These are phyloP conservation scores for Hylodesmum podocarpum DNA, from an alignment of 306 rosid genomes.

Conservation along the genomic window DNA sequence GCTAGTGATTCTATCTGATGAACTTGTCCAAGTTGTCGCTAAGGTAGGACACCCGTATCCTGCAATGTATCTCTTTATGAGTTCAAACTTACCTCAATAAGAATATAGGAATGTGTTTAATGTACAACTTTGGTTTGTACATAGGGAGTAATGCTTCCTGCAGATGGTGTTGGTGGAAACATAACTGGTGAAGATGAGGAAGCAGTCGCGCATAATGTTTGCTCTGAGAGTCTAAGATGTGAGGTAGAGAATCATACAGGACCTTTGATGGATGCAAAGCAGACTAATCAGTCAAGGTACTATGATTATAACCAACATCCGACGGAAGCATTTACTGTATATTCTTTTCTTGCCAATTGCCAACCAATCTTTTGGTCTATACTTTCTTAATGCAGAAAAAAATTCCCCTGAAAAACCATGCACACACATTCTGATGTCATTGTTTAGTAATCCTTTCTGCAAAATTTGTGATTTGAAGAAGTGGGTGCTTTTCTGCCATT, in stretches of 20 bases:
- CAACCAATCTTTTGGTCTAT: constrained; percentile 2
- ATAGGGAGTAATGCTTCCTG: constrained; percentile 67
- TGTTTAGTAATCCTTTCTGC: not conserved
- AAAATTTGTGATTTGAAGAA: not conserved
- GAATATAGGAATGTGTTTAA: constrained; percentile 20
- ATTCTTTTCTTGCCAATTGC: not conserved
- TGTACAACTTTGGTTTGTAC: constrained; percentile 18
- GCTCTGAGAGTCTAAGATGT: constrained; percentile 28
- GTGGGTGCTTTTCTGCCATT: not conserved
- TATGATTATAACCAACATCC: not conserved
- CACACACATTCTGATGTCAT: not conserved
- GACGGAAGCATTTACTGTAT: constrained; percentile 6
- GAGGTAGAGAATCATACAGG: constrained; percentile 36
- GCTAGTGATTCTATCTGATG: constrained; percentile 62
- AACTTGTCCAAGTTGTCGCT: constrained; percentile 84
- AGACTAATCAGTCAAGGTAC: constrained; percentile 57
- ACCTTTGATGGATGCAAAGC: constrained; percentile 34
- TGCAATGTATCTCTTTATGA: constrained; percentile 1
- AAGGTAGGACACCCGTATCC: constrained; percentile 45
- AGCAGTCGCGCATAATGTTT: constrained; percentile 37
- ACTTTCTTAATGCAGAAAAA: not conserved
- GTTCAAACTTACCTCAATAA: not conserved
- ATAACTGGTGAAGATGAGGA: constrained; percentile 44
- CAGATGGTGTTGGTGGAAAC: constrained; percentile 52
- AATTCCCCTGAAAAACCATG: not conserved